phyloP scores from a whole-genome alignment of 441 rosid genomes.

The Bocquillonia castaneifolia region DNA sequence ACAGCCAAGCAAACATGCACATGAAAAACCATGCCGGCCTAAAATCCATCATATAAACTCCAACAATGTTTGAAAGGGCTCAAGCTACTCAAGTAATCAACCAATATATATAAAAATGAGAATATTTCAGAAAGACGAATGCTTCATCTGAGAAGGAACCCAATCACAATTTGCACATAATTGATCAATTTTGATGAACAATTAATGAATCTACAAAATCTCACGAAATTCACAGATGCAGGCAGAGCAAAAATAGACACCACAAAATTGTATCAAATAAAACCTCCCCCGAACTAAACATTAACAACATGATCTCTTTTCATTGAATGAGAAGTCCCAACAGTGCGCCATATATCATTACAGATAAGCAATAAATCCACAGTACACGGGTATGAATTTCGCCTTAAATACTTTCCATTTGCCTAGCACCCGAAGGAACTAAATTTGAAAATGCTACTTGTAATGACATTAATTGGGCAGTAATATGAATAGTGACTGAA shows the following conservation, averaged over 20 bases:
- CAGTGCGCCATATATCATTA: background rate
- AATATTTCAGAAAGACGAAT: background rate
- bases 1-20: background rate
- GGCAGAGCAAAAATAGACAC: background rate
- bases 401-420: background rate
- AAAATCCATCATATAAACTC: background rate
- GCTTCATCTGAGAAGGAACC: background rate
- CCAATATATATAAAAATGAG: background rate
- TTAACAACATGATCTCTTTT: background rate
- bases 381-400: background rate
- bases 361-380: background rate
- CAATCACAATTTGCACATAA: background rate
- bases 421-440: background rate
- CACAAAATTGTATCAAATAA: background rate
- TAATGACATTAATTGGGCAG: background rate
- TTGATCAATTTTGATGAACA: background rate
- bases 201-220: background rate
- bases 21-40: background rate
- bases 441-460: background rate
- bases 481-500: background rate
- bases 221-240: background rate
- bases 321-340: background rate
- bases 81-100: background rate
- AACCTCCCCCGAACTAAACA: background rate
- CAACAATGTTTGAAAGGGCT: background rate